Conservation (phyloP, 164 flowering plant species). For the Stephania yunnanensis region DNA sequence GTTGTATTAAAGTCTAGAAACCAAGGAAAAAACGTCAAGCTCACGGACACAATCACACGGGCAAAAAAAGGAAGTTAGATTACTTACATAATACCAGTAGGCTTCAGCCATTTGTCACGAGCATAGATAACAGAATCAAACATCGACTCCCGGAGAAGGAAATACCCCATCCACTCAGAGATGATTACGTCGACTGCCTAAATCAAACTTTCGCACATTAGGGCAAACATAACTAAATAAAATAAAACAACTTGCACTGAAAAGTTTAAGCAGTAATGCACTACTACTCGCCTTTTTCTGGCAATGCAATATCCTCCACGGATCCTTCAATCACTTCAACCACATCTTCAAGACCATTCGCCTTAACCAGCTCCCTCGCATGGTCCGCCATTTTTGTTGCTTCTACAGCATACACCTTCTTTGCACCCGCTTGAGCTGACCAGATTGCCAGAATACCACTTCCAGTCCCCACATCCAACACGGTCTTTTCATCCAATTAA, state of each 20-base stretch:
- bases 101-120: slow-evolving; percentile 93
- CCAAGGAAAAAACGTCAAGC: background rate
- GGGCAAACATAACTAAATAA: background rate
- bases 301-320: slow-evolving; percentile 73
- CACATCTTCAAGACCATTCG: slow-evolving; percentile 60
- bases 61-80: background rate
- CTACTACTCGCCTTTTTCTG: slow-evolving; percentile 74
- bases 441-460: slow-evolving; percentile 98
- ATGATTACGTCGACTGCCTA: slow-evolving; percentile 87
- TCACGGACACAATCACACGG: background rate
- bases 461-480: slow-evolving; percentile 98
- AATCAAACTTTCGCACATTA: slow-evolving; percentile 10
- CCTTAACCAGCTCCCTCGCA: slow-evolving; percentile 73
- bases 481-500: slow-evolving; percentile 44
- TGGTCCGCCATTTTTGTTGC: slow-evolving; percentile 94
- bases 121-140: slow-evolving; percentile 97
- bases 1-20: no score
- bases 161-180: slow-evolving; percentile 99
- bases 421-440: slow-evolving; percentile 98
- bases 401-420: slow-evolving; percentile 97
- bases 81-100: slow-evolving; percentile 81
- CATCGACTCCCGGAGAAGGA: slow-evolving; percentile 97
- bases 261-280: slow-evolving; percentile 4
- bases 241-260: background rate
- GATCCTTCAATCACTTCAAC: slow-evolving; percentile 95